phyloP scores from a whole-genome alignment of 148 eudicot species.

The Rhododendron ferrugineum region DNA sequence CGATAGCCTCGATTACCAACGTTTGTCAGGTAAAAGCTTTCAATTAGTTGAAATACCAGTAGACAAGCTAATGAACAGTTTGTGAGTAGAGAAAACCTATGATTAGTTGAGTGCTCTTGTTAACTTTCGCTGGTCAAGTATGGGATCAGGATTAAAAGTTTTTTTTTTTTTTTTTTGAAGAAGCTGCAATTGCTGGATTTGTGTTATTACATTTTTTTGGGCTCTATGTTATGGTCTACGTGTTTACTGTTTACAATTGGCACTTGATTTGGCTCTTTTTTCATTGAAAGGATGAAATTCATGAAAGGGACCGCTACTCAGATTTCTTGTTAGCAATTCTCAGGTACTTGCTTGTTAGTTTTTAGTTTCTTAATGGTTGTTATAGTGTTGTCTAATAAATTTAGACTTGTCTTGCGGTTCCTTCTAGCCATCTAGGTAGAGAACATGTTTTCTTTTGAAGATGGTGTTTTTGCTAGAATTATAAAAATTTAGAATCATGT shows the following conservation, averaged over 20 bases:
- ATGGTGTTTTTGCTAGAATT: background rate
- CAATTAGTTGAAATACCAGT: background rate
- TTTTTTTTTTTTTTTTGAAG: background rate
- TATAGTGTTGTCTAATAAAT: background rate
- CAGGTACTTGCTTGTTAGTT: constrained; percentile 41
- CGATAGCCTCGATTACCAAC: background rate
- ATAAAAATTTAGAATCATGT: background rate
- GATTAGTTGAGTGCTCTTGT: background rate
- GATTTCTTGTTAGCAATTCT: constrained; percentile 89
- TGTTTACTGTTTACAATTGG: background rate
- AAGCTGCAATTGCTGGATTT: background rate
- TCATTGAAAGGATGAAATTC: constrained; percentile 82
- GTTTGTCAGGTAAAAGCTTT: background rate
- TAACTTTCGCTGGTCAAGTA: background rate
- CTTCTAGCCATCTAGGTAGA: background rate
- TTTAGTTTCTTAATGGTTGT: background rate
- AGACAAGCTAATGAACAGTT: background rate
- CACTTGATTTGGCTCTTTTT: constrained; percentile 5
- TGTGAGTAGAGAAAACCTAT: background rate
- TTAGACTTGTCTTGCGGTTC: background rate
- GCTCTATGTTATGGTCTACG: background rate
- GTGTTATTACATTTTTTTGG: background rate
- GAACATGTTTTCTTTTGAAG: background rate
- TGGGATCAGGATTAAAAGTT: background rate
- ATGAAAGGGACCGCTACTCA: constrained; percentile 88